Evolutionary conservation across 164 flowering plant species (phyloP).

Genomic region (Litsea cubeba): DNA sequence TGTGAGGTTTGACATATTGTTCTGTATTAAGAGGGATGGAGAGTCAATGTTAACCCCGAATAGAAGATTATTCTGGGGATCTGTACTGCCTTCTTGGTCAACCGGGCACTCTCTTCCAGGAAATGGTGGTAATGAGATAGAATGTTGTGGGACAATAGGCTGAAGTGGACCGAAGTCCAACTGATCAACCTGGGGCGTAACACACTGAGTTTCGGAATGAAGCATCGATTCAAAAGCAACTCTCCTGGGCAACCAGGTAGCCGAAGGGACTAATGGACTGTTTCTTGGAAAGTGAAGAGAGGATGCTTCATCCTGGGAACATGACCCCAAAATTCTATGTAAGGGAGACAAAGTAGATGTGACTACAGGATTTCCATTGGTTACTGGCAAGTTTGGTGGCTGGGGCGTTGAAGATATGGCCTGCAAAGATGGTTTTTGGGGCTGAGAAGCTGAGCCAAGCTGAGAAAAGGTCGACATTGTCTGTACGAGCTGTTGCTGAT

Average conservation of each 20-base stretch:
- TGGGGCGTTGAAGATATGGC: conserved; percentile 50
- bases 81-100: conserved; percentile 53
- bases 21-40: conserved; percentile 67
- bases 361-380: conserved; percentile 45
- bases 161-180: conserved; percentile 46
- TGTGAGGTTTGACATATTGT: conserved; percentile 56
- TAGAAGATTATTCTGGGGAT: conserved; percentile 65
- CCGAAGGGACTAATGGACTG: conserved; percentile 31
- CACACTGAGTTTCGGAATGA: conserved; percentile 42
- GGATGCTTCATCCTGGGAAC: conserved; percentile 57
- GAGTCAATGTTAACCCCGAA: conserved; percentile 81
- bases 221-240: conserved; percentile 55
- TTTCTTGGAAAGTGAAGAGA: conserved; percentile 48
- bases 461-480: conserved; percentile 45
- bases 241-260: conserved; percentile 59
- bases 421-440: conserved; percentile 49
- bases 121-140: conserved; percentile 74
- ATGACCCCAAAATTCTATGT: conserved; percentile 65
- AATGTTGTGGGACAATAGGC: conserved; percentile 34
- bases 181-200: conserved; percentile 54
- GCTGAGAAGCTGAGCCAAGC: conserved; percentile 42
- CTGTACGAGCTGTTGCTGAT: conserved; percentile 16
- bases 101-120: conserved; percentile 75
- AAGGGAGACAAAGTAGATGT: conserved; percentile 56
- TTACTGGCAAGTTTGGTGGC: conserved; percentile 52